These are phyloP conservation scores for Oryza glaberrima DNA, from an alignment of 176 grass and related monocot genomes.

Conservation along the genomic window DNA sequence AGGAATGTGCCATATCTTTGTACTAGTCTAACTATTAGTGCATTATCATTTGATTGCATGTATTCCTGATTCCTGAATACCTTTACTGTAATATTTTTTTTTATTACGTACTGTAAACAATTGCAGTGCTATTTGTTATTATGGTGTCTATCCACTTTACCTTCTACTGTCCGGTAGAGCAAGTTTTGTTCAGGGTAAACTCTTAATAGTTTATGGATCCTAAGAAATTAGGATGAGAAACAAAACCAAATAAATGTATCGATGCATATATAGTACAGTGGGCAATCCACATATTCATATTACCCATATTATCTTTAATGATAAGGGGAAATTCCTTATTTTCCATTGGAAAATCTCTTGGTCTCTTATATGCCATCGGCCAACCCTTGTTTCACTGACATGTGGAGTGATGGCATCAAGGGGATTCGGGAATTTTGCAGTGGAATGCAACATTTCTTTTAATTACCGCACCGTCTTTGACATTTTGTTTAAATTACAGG, in stretches of 20 bases:
- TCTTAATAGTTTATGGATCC: neutral
- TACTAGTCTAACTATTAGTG: neutral
- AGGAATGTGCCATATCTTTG: neutral
- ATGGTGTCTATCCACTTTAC: neutral
- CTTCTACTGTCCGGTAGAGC: neutral
- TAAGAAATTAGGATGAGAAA: neutral
- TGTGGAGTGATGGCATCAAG: neutral
- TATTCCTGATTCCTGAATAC: neutral
- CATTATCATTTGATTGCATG: neutral
- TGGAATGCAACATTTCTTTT: neutral
- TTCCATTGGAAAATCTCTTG: neutral
- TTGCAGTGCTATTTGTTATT: neutral
- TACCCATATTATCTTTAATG: neutral
- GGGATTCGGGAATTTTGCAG: neutral
- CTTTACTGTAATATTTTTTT: neutral
- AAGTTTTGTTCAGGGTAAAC: conserved; percentile 7
- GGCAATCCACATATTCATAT: neutral
- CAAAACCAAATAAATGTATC: neutral
- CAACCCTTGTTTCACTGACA: neutral
- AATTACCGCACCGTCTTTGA: neutral
- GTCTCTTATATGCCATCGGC: neutral
- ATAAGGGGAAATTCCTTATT: neutral
- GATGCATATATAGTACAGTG: conserved; percentile 10
- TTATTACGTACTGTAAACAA: conserved; percentile 9
- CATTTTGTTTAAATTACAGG: neutral